phyloP scores from a whole-genome alignment of 306 rosid species.

The Acacia confusa region DNA sequence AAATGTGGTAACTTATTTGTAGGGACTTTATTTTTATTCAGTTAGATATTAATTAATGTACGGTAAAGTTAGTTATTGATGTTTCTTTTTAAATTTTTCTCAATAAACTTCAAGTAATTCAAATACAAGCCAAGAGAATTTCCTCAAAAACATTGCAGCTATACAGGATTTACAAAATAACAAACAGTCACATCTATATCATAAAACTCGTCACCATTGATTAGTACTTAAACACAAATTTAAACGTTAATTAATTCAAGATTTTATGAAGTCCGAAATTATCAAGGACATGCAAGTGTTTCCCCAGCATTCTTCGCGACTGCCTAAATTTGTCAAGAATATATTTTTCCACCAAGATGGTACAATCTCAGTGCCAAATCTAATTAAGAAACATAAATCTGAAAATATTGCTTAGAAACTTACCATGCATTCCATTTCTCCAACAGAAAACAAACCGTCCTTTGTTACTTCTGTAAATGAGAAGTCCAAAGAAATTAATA shows the following conservation, averaged over 20 bases:
- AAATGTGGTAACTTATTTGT: neutral
- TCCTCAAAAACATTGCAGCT: neutral
- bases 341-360: neutral
- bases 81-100: neutral
- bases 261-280: neutral
- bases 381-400: constrained; percentile 21
- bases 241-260: neutral
- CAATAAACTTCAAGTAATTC: neutral
- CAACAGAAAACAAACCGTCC: constrained; percentile 98
- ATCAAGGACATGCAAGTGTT: constrained; percentile 19
- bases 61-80: neutral
- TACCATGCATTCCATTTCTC: constrained; percentile 99
- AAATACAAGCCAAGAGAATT: neutral
- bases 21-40: neutral
- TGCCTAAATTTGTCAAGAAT: neutral
- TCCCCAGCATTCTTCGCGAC: neutral
- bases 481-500: constrained; percentile 30
- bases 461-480: constrained; percentile 84
- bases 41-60: constrained; percentile 21
- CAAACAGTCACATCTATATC: neutral
- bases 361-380: constrained; percentile 3
- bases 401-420: constrained; percentile 34
- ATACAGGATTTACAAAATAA: neutral
- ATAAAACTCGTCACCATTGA: too few species aligned
- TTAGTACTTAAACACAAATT: neutral